Evolutionary conservation across 2,329 filamentous ascomycete species (phyloP).

Genomic region (Aspergillus puulaauensis): DNA sequence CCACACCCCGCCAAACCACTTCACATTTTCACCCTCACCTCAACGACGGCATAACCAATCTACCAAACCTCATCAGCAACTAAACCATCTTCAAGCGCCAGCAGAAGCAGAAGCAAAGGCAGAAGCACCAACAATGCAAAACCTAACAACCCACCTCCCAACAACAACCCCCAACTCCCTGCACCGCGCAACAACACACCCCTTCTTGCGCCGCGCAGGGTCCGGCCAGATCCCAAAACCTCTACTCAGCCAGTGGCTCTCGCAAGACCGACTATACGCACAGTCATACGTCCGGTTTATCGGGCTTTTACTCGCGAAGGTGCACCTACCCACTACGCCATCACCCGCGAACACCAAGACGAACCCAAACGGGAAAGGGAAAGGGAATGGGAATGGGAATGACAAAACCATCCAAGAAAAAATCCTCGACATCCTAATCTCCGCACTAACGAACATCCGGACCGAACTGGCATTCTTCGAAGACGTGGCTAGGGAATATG

Average conservation of each 20-base stretch:
- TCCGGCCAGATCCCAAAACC: conserved; percentile 59
- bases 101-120: conserved; percentile 1
- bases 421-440: conserved; percentile 63
- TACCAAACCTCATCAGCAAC: neutral
- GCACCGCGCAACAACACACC: conserved; percentile 60
- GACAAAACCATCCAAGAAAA: conserved; percentile 37
- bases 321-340: conserved; percentile 50
- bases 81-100: neutral
- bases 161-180: conserved; percentile 49
- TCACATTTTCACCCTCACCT: neutral
- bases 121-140: conserved; percentile 22
- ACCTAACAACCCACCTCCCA: conserved; percentile 59
- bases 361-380: conserved; percentile 20
- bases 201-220: conserved; percentile 66
- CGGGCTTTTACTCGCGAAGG: conserved; percentile 62
- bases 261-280: conserved; percentile 70
- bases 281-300: conserved; percentile 69
- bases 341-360: conserved; percentile 7
- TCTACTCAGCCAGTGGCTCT: conserved; percentile 65
- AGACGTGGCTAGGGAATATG: conserved; percentile 61
- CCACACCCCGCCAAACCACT: conserved; percentile 4
- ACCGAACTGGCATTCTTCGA: conserved; percentile 69
- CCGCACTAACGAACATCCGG: conserved; percentile 65
- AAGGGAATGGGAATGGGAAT: conserved; percentile 15
- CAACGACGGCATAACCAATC: too few species aligned